phyloP scores from a whole-genome alignment of 148 eudicot genomes.

The Silene uniflora region DNA sequence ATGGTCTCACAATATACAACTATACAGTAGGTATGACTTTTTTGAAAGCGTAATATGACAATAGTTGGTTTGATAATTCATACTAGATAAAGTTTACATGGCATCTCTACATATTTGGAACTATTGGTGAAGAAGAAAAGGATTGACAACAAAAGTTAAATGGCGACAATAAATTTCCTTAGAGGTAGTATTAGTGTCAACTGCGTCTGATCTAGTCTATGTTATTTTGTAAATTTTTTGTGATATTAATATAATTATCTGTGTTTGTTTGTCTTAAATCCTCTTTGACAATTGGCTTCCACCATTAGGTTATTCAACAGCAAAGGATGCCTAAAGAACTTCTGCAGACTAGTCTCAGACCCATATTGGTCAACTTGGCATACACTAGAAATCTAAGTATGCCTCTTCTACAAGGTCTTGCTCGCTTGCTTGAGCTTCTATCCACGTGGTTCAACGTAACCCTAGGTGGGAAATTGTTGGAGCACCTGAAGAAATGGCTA shows the following conservation, averaged over 20 bases:
- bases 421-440: slow-evolving; percentile 91
- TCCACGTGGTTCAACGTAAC: slow-evolving; percentile 97
- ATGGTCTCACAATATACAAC: no score
- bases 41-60: no score
- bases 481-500: slow-evolving; percentile 92
- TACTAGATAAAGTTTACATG: no score
- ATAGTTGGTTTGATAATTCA: no score
- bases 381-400: slow-evolving; percentile 91
- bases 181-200: no score
- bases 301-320: slow-evolving; percentile 70
- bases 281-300: slow-evolving; percentile 9
- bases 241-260: neutral
- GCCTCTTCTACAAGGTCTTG: slow-evolving; percentile 96
- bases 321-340: slow-evolving; percentile 99
- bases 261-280: slow-evolving; percentile 1
- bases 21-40: no score
- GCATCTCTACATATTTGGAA: neutral
- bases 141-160: no score
- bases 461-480: slow-evolving; percentile 84
- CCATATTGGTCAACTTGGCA: slow-evolving; percentile 87
- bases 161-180: no score
- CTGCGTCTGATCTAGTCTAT: neutral
- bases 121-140: no score
- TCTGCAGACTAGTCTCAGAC: slow-evolving; percentile 92
- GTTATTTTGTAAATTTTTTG: neutral